Evolutionary conservation across 2,329 filamentous ascomycete species (phyloP).

Genomic region (Blastomyces emzantsi): DNA sequence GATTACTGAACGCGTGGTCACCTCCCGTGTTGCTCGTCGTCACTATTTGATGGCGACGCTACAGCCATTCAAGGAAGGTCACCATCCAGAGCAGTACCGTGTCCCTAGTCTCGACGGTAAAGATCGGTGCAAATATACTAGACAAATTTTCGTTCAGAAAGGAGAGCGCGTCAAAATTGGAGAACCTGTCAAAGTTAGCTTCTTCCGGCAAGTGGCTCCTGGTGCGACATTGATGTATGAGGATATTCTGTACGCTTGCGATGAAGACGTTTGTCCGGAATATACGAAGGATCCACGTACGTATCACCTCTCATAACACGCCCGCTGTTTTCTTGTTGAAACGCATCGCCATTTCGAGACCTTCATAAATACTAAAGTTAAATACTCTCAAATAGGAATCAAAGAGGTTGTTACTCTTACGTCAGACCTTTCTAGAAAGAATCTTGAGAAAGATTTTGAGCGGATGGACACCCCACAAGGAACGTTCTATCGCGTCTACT

Average conservation of each 20-base stretch:
- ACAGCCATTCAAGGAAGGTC: slow-evolving; percentile 97
- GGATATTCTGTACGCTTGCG: slow-evolving; percentile 94
- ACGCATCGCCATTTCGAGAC: neutral
- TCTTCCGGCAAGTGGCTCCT: slow-evolving; percentile 95
- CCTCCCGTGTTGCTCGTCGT: slow-evolving; percentile 89
- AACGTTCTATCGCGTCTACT: slow-evolving; percentile 74
- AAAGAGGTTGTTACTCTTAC: slow-evolving; percentile 98
- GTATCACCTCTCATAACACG: slow-evolving; percentile 36
- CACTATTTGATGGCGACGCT: slow-evolving; percentile 99
- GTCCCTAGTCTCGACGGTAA: slow-evolving; percentile 95
- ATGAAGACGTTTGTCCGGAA: slow-evolving; percentile 95
- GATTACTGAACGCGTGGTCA: slow-evolving; percentile 94
- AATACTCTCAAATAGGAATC: slow-evolving; percentile 56
- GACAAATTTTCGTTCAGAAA: slow-evolving; percentile 98
- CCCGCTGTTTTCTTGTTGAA: slow-evolving; percentile 1
- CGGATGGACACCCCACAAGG: slow-evolving; percentile 98
- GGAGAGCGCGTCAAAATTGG: slow-evolving; percentile 98
- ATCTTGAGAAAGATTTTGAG: slow-evolving; percentile 98
- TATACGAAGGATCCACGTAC: slow-evolving; percentile 99
- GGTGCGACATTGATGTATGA: slow-evolving; percentile 99
- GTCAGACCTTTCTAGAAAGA: slow-evolving; percentile 93
- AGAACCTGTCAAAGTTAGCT: slow-evolving; percentile 96
- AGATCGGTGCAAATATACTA: slow-evolving; percentile 96
- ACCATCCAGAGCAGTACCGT: slow-evolving; percentile 96
- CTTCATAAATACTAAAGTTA: slow-evolving; percentile 13